Base-by-base conservation (phyloP, 495 filamentous ascomycete genomes). In the Podospora pseudoanserina region DNA sequence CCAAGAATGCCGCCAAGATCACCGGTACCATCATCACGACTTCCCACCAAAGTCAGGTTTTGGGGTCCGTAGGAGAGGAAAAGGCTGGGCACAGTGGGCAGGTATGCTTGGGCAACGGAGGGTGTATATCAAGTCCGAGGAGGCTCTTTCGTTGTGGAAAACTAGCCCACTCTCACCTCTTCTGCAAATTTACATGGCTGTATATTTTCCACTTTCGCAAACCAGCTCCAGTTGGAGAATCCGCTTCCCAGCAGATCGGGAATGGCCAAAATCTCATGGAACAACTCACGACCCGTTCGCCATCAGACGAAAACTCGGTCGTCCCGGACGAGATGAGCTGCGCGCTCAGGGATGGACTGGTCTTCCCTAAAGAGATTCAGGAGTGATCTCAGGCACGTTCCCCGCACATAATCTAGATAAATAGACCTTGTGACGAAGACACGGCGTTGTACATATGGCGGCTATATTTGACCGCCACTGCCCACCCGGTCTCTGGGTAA, bases 331-430 rank as follows among this genome's bases (percentile, higher is more conserved):
- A 13, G 9, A 13, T 49, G 39, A 49, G 15, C 39, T 49, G 39
- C 39, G 39, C 13, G 39, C 39, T 49, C 39, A 49, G 5, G 39
- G 9, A 49, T 49, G 39, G 3, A 16, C 39, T 49, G 15, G 39
- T 49, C 3, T 49, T 19, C 16, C 18, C 11, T 34, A 27, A 63
- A 32, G 11, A 57, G 20, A 3, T 19, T 13, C 15, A 16, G 13
- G 13, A 3, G 39, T 11, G 9, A 5, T 49, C 39, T 49, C 39
- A 49, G 39, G 60, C 55, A 63, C 54, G 20, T 64, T 67, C 64
- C 72, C 72, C 71, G 70, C 72, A 71, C 67, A 58, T 71, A 73
- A 73, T 77, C 65, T 75, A 64, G 61, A 68, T 65, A 64, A 11
- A 49, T 63, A 73, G 7, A 70, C 53, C 60, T 61, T 54, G n/a